phyloP scores from a whole-genome alignment of 495 filamentous ascomycete genomes.

The Hyaloscypha hepaticicola region DNA sequence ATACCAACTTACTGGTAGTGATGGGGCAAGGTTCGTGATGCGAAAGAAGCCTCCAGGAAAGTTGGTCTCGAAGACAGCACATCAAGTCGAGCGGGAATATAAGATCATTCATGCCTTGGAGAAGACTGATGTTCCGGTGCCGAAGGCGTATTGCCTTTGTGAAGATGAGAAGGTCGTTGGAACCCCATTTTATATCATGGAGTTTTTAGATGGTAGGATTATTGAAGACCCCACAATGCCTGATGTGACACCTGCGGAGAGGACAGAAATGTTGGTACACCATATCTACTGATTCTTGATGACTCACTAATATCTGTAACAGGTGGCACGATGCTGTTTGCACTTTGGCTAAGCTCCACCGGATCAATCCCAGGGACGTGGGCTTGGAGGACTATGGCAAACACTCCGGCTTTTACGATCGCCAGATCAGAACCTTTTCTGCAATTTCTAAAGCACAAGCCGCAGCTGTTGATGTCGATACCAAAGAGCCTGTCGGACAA shows the following conservation, averaged over 20 bases:
- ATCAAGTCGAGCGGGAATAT: slow-evolving; percentile 95
- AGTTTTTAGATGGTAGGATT: slow-evolving; percentile 87
- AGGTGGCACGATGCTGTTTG: slow-evolving; percentile 82
- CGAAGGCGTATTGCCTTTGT: slow-evolving; percentile 82
- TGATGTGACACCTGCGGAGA: slow-evolving; percentile 60
- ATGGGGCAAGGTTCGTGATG: slow-evolving; percentile 72
- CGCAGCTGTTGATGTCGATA: slow-evolving; percentile 70
- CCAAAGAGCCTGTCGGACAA: slow-evolving; percentile 69
- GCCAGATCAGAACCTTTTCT: slow-evolving; percentile 80
- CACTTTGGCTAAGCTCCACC: slow-evolving; percentile 84
- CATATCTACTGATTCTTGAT: not conserved
- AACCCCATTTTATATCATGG: slow-evolving; percentile 96
- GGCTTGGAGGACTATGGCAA: slow-evolving; percentile 73
- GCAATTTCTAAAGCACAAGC: slow-evolving; percentile 79
- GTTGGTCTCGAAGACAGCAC: slow-evolving; percentile 88
- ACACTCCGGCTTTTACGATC: slow-evolving; percentile 74
- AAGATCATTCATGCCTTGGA: slow-evolving; percentile 82
- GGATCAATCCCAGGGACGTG: slow-evolving; percentile 62
- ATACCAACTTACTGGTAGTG: slow-evolving; percentile 75
- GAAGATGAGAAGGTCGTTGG: slow-evolving; percentile 76
- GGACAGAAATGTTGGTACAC: slow-evolving; percentile 60
- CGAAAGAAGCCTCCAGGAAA: slow-evolving; percentile 95
- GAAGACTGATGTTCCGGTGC: slow-evolving; percentile 79
- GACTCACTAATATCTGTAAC: not conserved
- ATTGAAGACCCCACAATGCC: slow-evolving; percentile 87